Evolutionary conservation across 441 rosid genomes (phyloP), one percentile per base, ranked within the genome.

Genomic region (Pelargonium myrrhifolium): DNA sequence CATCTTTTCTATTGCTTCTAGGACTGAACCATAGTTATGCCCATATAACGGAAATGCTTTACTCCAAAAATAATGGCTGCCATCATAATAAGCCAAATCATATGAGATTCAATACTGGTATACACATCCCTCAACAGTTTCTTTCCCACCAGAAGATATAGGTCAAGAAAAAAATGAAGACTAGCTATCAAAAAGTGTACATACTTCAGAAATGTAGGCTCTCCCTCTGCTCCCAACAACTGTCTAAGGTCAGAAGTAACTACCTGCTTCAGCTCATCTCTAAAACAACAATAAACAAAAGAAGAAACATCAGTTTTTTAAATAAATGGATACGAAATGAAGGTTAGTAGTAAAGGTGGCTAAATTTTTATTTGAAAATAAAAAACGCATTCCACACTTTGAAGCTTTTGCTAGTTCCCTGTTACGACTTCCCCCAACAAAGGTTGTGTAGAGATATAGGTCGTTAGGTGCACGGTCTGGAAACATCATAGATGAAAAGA

Each of bases 401-500:
- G 96, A 84, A 77, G 89, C 87, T 81, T 81, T 87, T 68, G 99
- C 96, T 58, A 93, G 87, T 81, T 89, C 95, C 79, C 58, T 82
- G 84, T 91, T 89, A 77, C 93, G 87, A 72, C 89, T 91, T 69
- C 97, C 98, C 42, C 99, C 99, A 74, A 93, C 78, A 79, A 93
- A 93, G 64, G 96, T 89, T 49, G 99, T 93, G 73, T 91, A 93
- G 22, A 93, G 89, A 84, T 85, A 80, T 17, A 76, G 69, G 68
- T 86, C 84, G 66, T 65, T 73, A 15, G 96, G 93, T 45, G 88
- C 93, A 66, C 97, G 99, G 77, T 91, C 97, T 0, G 99, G 96
- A 81, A 93, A 93, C 97, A 93, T 93, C 86, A 85, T 77, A 39
- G 99, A 93, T 40, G 99, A 91, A 82, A 93, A 93, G n/a, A 91